Conservation (phyloP, 768 basidiomycete genomes). For the Amanita pallidorosea region DNA sequence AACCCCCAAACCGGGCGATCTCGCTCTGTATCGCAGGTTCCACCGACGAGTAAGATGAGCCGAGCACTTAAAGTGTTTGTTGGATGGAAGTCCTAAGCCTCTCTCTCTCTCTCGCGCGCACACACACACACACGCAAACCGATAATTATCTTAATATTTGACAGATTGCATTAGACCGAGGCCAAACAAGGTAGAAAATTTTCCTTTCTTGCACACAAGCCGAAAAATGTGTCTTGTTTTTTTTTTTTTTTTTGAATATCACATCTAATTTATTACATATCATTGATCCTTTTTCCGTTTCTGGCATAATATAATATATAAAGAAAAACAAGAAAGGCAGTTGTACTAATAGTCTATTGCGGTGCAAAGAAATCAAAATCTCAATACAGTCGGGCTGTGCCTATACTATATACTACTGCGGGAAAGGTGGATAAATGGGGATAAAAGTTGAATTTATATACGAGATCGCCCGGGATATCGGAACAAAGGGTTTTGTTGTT, state of each 20-base stretch:
- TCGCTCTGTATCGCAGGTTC: conserved; percentile 9
- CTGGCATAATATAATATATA: neutral
- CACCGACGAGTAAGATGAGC: conserved; percentile 33
- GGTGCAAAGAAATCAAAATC: no score
- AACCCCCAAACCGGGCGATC: conserved; percentile 1
- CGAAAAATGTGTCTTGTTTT: neutral
- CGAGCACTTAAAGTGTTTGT: conserved; percentile 43
- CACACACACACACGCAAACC: no score
- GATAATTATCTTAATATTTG: neutral
- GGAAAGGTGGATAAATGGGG: neutral
- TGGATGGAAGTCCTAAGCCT: conserved; percentile 39
- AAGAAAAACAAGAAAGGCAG: no score
- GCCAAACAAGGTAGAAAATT: conserved; percentile 6
- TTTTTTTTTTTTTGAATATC: neutral
- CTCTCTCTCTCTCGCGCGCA: no score
- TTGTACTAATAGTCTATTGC: no score
- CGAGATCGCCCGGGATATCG: neutral
- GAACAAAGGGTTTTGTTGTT: neutral
- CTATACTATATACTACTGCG: neutral
- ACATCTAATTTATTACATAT: neutral
- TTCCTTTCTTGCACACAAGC: conserved; percentile 6
- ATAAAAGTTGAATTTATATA: no score
- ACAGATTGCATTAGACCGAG: neutral
- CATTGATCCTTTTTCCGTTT: neutral
- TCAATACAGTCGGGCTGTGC: no score